A percentile compares a stretch with the other conserved stretches of the same genome.
phyloP scores from a whole-genome alignment of 352 stramenopile species.

The Pythium plurisporium region DNA sequence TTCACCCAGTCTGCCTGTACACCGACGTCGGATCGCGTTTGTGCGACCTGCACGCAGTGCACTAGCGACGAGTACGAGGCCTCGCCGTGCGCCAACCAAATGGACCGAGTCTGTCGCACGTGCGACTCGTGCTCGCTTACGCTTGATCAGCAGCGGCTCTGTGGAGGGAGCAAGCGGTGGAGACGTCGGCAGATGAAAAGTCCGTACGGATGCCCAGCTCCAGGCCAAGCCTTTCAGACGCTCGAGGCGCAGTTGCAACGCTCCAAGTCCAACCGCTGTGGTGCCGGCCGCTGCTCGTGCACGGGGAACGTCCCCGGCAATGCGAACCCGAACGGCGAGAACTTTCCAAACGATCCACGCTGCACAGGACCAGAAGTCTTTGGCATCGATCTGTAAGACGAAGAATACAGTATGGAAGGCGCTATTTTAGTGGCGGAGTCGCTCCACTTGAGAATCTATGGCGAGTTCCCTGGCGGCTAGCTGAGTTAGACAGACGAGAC shows the following conservation, averaged over 20 bases:
- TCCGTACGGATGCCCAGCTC: slow-evolving; percentile 63
- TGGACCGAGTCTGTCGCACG: slow-evolving; percentile 59
- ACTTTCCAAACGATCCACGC: slow-evolving; percentile 57
- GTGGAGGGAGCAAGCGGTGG: slow-evolving; percentile 54
- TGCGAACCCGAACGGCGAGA: slow-evolving; percentile 66
- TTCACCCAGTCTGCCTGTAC: slow-evolving; percentile 44
- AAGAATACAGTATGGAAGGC: background rate
- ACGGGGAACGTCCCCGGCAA: slow-evolving; percentile 61
- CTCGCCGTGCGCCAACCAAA: slow-evolving; percentile 43
- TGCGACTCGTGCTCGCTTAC: slow-evolving; percentile 74
- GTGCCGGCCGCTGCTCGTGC: slow-evolving; percentile 68
- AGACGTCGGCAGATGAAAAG: slow-evolving; percentile 52
- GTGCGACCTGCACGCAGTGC: slow-evolving; percentile 54
- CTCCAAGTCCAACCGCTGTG: slow-evolving; percentile 68
- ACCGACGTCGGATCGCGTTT: slow-evolving; percentile 54
- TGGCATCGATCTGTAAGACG: slow-evolving; percentile 35
- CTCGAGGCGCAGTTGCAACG: slow-evolving; percentile 56
- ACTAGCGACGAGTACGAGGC: slow-evolving; percentile 69
- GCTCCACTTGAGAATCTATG: too few relatives aligned
- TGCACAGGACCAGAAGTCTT: slow-evolving; percentile 61
- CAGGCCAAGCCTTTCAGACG: slow-evolving; percentile 50
- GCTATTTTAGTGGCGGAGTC: too few relatives aligned
- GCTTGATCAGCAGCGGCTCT: slow-evolving; percentile 47
- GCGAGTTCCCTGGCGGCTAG: too few relatives aligned
- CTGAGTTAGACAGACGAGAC: too few relatives aligned